Evolutionary conservation across 192 early-diverging fungal genomes (phyloP).

Genomic region (Backusella circina): DNA sequence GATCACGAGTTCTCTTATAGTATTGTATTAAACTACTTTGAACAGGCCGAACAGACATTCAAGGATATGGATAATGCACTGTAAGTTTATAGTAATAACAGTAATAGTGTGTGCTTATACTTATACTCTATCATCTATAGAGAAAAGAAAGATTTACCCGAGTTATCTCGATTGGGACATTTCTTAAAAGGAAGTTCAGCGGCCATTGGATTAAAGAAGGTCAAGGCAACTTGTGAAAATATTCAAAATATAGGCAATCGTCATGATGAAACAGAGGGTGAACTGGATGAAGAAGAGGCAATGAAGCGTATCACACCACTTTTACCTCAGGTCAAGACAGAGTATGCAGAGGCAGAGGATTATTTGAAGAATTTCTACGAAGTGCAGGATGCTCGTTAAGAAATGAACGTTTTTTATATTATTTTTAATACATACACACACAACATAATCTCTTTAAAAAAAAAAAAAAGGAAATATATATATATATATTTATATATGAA

Average conservation of each 20-base stretch:
- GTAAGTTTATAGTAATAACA: slow-evolving; percentile 39
- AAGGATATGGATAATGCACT: slow-evolving; percentile 67
- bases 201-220: slow-evolving; percentile 75
- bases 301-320: slow-evolving; percentile 48
- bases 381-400: slow-evolving; percentile 24
- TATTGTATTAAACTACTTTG: slow-evolving; percentile 77
- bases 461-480: neutral
- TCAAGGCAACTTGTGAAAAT: slow-evolving; percentile 79
- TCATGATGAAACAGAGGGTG: slow-evolving; percentile 50
- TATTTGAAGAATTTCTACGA: slow-evolving; percentile 71
- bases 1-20: slow-evolving; percentile 75
- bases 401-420: no score
- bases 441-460: neutral
- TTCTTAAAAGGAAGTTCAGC: slow-evolving; percentile 92
- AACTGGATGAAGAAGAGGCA: slow-evolving; percentile 55
- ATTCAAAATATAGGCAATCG: slow-evolving; percentile 82
- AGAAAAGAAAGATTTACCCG: slow-evolving; percentile 54
- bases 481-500: neutral
- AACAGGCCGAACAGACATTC: slow-evolving; percentile 82
- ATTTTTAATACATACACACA: neutral
- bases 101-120: neutral
- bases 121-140: slow-evolving; percentile 21
- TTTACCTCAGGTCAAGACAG: slow-evolving; percentile 56
- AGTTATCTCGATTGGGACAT: slow-evolving; percentile 80
- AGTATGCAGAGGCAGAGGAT: slow-evolving; percentile 69